A percentile compares a stretch with the other conserved stretches of the same genome.
These are phyloP conservation scores for Pyrenophora seminiperda DNA, from an alignment of 2,329 filamentous ascomycete genomes.

Conservation along the genomic window DNA sequence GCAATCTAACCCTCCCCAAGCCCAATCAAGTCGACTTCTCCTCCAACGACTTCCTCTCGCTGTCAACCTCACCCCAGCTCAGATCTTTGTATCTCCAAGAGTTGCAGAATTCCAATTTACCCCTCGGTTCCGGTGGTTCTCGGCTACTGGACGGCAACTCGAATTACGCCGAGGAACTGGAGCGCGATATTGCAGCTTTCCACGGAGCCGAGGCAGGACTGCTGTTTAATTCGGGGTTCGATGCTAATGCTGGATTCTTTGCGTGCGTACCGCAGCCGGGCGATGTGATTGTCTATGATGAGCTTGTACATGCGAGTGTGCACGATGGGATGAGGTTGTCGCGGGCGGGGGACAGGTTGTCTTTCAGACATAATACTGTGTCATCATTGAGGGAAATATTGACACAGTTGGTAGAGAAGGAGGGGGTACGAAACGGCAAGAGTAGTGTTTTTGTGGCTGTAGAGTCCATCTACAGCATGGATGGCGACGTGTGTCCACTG, in stretches of 20 bases:
- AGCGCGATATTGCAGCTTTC: constrained; percentile 63
- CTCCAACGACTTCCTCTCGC: constrained; percentile 69
- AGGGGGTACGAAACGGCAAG: constrained; percentile 21
- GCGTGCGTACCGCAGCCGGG: constrained; percentile 54
- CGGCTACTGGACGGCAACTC: constrained; percentile 70
- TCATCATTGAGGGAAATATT: constrained; percentile 51
- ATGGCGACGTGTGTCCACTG: constrained; percentile 73
- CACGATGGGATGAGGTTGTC: constrained; percentile 74
- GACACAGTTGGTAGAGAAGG: constrained; percentile 11
- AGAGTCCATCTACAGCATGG: constrained; percentile 72
- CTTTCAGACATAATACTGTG: constrained; percentile 65
- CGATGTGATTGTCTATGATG: constrained; percentile 67
- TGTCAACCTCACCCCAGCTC: constrained; percentile 57
- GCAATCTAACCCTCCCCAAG: constrained; percentile 34
- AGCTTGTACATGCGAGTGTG: constrained; percentile 76
- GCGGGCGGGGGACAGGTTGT: constrained; percentile 55
- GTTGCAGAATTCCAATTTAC: constrained; percentile 46
- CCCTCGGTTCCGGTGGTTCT: constrained; percentile 63
- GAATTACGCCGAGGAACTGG: constrained; percentile 62
- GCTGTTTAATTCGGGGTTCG: constrained; percentile 63
- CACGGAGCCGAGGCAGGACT: constrained; percentile 63
- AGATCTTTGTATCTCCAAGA: constrained; percentile 57
- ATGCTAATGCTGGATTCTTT: constrained; percentile 57
- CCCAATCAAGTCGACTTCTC: constrained; percentile 62
- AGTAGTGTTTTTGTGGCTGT: constrained; percentile 43